phyloP scores from a whole-genome alignment of 805 yeast genomes.

The Candida ulmi region DNA sequence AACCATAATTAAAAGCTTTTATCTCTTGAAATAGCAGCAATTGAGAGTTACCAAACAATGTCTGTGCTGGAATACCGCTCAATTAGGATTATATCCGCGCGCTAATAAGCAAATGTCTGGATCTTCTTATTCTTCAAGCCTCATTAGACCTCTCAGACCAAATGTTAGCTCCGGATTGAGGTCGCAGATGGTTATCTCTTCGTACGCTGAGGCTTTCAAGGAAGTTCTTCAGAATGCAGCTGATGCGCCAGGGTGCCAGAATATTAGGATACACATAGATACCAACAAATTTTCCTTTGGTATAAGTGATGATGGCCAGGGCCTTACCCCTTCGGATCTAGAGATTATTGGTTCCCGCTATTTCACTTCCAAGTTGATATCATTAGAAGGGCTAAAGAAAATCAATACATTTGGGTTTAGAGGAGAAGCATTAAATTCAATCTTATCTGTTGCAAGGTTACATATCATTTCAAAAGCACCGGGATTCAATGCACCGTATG shows the following conservation, averaged over 20 bases:
- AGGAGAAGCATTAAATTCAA: slow-evolving; percentile 62
- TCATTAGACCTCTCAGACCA: too few species aligned
- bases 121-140: too few species aligned
- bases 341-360: slow-evolving; percentile 39
- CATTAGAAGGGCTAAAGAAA: slow-evolving; percentile 30
- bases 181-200: slow-evolving; percentile 23
- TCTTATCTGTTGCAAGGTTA: slow-evolving; percentile 43
- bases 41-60: too few species aligned
- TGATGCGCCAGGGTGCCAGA: slow-evolving; percentile 46
- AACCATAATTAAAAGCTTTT: too few species aligned
- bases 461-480: slow-evolving; percentile 40
- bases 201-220: slow-evolving; percentile 36
- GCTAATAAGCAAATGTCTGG: too few species aligned
- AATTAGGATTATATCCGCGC: too few species aligned
- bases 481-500: slow-evolving; percentile 26
- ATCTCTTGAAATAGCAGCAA: too few species aligned
- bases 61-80: too few species aligned
- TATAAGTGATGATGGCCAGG: slow-evolving; percentile 69
- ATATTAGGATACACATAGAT: slow-evolving; percentile 32
- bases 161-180: too few species aligned
- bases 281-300: slow-evolving; percentile 26
- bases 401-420: slow-evolving; percentile 57
- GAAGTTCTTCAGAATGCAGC: slow-evolving; percentile 51
- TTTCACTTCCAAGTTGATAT: slow-evolving; percentile 49
- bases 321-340: slow-evolving; percentile 49